These are phyloP conservation scores for Handroanthus guayacan DNA, from an alignment of 257 asterid species.

Conservation along the genomic window DNA sequence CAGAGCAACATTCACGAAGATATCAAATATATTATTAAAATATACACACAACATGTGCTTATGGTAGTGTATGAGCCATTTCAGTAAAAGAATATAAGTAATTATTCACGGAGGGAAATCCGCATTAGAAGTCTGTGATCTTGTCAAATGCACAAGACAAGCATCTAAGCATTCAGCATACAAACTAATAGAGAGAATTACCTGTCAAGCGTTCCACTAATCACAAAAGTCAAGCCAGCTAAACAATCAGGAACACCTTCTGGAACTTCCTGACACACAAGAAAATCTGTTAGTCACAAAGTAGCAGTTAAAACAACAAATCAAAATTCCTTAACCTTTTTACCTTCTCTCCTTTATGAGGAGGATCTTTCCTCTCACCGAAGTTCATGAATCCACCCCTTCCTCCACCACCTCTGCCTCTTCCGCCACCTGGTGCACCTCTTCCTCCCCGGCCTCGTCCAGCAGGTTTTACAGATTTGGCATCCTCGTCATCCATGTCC, in stretches of 20 bases:
- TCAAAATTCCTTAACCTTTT: constrained; percentile 21
- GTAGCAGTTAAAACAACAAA: constrained; percentile 33
- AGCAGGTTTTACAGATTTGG: constrained; percentile 66
- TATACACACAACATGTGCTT: constrained; percentile 12
- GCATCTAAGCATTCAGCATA: constrained; percentile 15
- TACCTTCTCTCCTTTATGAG: constrained; percentile 99
- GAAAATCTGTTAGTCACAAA: constrained; percentile 38
- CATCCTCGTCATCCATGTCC: constrained; percentile 60
- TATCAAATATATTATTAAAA: background rate
- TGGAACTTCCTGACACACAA: constrained; percentile 82
- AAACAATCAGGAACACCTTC: constrained; percentile 92
- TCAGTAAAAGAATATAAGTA: constrained; percentile 20
- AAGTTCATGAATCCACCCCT: constrained; percentile 95
- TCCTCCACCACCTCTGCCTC: constrained; percentile 98
- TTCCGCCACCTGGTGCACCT: constrained; percentile 79
- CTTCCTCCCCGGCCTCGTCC: constrained; percentile 96
- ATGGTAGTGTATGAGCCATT: background rate
- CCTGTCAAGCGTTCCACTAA: constrained; percentile 99
- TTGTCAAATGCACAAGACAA: background rate
- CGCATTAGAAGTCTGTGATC: background rate
- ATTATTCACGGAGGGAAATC: constrained; percentile 5
- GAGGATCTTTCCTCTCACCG: constrained; percentile 99
- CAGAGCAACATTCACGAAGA: constrained; percentile 13
- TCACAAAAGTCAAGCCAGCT: constrained; percentile 92
- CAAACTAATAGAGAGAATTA: constrained; percentile 39